These are phyloP conservation scores for Backusella mclennaniae DNA, from an alignment of 192 early-diverging fungal species.

Conservation along the genomic window DNA sequence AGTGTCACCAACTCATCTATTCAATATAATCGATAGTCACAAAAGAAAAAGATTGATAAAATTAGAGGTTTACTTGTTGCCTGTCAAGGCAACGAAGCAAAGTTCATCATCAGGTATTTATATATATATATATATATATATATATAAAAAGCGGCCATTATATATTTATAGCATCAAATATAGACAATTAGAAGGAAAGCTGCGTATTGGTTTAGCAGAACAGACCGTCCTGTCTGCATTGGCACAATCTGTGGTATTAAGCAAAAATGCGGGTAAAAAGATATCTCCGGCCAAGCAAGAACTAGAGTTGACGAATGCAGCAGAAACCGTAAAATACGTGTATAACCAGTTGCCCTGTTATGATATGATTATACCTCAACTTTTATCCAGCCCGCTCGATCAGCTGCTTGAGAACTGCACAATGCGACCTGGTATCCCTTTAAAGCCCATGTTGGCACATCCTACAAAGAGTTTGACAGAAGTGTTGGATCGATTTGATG, in stretches of 20 bases:
- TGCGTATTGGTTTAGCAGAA: conserved; percentile 96
- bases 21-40: conserved; percentile 51
- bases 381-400: conserved; percentile 75
- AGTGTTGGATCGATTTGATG: conserved; percentile 92
- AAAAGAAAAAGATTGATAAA: conserved; percentile 70
- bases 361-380: conserved; percentile 83
- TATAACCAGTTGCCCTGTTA: conserved; percentile 93
- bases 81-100: conserved; percentile 78
- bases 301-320: conserved; percentile 45
- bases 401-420: conserved; percentile 76
- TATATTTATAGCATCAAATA: not conserved
- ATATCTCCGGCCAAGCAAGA: conserved; percentile 46
- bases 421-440: conserved; percentile 91
- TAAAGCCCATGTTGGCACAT: conserved; percentile 99
- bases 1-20: not conserved
- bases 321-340: conserved; percentile 59
- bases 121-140: not conserved
- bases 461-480: conserved; percentile 94
- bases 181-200: conserved; percentile 87
- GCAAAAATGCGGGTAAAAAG: conserved; percentile 41
- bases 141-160: not conserved
- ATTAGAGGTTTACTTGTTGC: conserved; percentile 76
- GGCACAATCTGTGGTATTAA: conserved; percentile 77
- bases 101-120: conserved; percentile 76
- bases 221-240: conserved; percentile 86